These are phyloP conservation scores for Populus hybrid DNA, from an alignment of 441 rosid species.

Conservation along the genomic window DNA sequence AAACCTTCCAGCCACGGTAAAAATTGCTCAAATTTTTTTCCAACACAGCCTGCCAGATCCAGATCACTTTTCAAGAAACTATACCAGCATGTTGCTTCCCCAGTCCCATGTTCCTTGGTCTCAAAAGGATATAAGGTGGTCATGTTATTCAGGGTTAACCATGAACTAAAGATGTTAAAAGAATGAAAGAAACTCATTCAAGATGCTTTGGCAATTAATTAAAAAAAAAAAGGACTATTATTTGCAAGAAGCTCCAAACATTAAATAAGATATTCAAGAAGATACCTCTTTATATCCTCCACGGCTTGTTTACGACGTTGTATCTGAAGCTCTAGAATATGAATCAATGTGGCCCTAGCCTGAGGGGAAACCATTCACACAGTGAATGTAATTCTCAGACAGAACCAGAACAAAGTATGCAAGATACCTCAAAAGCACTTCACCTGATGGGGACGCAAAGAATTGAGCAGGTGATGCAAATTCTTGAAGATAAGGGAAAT, in stretches of 20 bases:
- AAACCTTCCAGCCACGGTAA: not conserved
- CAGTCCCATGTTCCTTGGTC: not conserved
- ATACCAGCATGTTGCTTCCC: not conserved
- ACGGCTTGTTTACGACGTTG: constrained; percentile 83
- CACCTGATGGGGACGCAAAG: constrained; percentile 93
- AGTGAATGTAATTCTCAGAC: constrained; percentile 7
- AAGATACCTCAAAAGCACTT: not conserved
- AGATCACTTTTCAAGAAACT: not conserved
- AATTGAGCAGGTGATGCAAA: constrained; percentile 92
- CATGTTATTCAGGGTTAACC: not conserved
- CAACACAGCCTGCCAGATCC: not conserved
- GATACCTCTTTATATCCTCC: constrained; percentile 86
- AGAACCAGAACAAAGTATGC: not conserved
- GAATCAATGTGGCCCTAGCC: constrained; percentile 95
- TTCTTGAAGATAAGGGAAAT: constrained; percentile 89
- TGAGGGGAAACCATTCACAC: constrained; percentile 16
- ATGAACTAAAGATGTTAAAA: not conserved
- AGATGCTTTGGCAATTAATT: not conserved
- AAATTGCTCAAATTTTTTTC: not conserved
- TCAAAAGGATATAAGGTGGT: not conserved
- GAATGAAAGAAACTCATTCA: not conserved
- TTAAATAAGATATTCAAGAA: constrained; percentile 2
- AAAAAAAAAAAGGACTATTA: not conserved
- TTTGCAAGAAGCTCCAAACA: not conserved
- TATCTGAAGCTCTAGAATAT: constrained; percentile 85